Base-by-base conservation (phyloP, 176 grass and related monocot genomes). In the Saccharum spontaneum region DNA sequence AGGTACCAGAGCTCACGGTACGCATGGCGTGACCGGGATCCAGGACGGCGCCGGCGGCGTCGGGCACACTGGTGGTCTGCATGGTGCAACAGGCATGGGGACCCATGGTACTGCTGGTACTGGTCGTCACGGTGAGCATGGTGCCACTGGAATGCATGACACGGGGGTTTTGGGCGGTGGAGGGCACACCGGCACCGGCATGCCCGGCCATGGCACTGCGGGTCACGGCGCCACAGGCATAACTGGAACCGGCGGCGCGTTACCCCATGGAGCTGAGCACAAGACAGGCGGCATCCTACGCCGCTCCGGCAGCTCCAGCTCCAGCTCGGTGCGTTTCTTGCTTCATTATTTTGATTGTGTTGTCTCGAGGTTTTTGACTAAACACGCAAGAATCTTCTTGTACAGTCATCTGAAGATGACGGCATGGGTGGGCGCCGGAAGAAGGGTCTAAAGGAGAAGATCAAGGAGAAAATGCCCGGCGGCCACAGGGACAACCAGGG, bases 371-470 rank as follows among this genome's bases (percentile, higher is more conserved):
- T 48, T 48, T 48, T 48, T 48, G 45, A 14, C 11, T 46, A 14
- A 46, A 13, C 46, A 49, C 46, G 46, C 46, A 46, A 48, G 14
- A 55, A 22, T 57, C 55, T 8, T 59, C 0, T 59, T 22, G 22
- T 63, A 34, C 71, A 87, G 85, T 86, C 80, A 37, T 94, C 93
- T 0, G 93, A 94, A 79, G 93, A 94, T 9, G 93, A 94, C 6
- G 90, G 90, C 8, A 63, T 87, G 62, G 93, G 93, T 7, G 90
- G 93, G 20, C 70, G 89, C 11, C 88, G 90, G 85, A 94, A 90
- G 91, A 94, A 94, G 65, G 76, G 87, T 9, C 15, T 94, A 3
- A 94, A 92, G 46, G 93, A 94, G n/a, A 94, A 94, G 87, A 88
- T 94, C 28, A 94, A 88, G 85, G 93, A 92, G 87, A 92, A 92